Percentiles rank a stretch among this genome's conserved stretches.
Evolutionary conservation across 805 yeast genomes (phyloP).

Genomic region (Spathaspora passalidarum): DNA sequence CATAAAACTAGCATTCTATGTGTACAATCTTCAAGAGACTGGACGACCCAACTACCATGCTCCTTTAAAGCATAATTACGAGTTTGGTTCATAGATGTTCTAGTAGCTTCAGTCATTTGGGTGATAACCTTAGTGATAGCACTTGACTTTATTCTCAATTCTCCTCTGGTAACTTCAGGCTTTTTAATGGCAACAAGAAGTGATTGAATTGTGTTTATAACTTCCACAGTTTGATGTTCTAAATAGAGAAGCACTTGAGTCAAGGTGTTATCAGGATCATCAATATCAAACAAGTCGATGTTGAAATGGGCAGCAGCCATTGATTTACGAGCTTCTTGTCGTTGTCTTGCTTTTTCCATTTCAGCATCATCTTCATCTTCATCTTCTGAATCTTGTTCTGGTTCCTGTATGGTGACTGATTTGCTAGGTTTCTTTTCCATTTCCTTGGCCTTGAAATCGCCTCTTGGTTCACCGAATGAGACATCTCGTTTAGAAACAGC

Average conservation of each 20-base stretch:
- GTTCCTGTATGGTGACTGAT: background rate
- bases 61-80: slow-evolving; percentile 81
- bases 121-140: slow-evolving; percentile 78
- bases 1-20: slow-evolving; percentile 78
- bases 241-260: slow-evolving; percentile 78
- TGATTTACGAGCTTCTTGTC: slow-evolving; percentile 45
- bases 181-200: slow-evolving; percentile 73
- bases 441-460: too few species aligned
- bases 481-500: background rate
- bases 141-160: slow-evolving; percentile 64
- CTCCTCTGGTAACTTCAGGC: slow-evolving; percentile 74
- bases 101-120: slow-evolving; percentile 88
- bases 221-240: slow-evolving; percentile 92
- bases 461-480: too few species aligned
- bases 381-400: background rate
- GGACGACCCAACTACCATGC: slow-evolving; percentile 89
- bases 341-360: slow-evolving; percentile 30
- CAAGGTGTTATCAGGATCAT: slow-evolving; percentile 85
- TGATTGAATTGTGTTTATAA: slow-evolving; percentile 84
- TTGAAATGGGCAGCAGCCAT: slow-evolving; percentile 60
- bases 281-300: slow-evolving; percentile 72
- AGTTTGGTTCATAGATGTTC: slow-evolving; percentile 82
- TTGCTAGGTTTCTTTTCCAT: background rate
- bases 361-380: slow-evolving; percentile 4
- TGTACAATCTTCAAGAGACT: slow-evolving; percentile 79